Conservation (phyloP, 371 early-diverging fungal species). For the Mortierella sp. region DNA sequence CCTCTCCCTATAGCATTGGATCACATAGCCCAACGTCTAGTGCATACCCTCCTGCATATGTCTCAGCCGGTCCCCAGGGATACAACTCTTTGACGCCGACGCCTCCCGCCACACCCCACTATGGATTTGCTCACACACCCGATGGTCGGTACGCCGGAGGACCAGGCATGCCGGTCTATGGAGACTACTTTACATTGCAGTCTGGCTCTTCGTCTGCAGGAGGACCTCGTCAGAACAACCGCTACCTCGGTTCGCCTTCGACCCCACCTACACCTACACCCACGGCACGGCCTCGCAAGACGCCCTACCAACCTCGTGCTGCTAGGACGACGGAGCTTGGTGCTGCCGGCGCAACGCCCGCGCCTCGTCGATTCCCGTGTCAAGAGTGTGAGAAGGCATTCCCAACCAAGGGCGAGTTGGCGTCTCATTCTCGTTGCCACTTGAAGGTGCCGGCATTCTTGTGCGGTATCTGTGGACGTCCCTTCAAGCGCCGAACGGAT, state of each 20-base stretch:
- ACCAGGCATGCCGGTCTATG: conserved; percentile 37
- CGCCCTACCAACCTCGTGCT: conserved; percentile 44
- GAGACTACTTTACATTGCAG: conserved; percentile 49
- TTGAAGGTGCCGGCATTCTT: conserved; percentile 53
- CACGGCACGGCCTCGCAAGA: conserved; percentile 36
- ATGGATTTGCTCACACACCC: conserved; percentile 49
- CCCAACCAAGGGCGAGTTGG: conserved; percentile 53
- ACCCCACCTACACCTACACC: conserved; percentile 54
- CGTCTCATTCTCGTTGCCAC: conserved; percentile 50
- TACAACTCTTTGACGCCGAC: conserved; percentile 50
- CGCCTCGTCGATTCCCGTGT: conserved; percentile 46
- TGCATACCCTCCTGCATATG: conserved; percentile 42
- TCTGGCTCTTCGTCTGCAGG: conserved; percentile 31
- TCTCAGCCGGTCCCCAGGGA: conserved; percentile 39
- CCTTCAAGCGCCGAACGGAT: conserved; percentile 54
- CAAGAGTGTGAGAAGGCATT: conserved; percentile 53
- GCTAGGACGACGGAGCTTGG: conserved; percentile 25
- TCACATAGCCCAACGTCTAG: conserved; percentile 48
- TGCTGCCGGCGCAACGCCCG: conserved; percentile 27
- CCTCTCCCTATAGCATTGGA: conserved; percentile 52
- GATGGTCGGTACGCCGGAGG: conserved; percentile 50
- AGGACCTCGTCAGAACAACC: conserved; percentile 29
- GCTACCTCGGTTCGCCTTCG: conserved; percentile 53
- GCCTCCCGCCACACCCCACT: conserved; percentile 50
- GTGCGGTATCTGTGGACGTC: conserved; percentile 56